Evolutionary conservation across 2,329 filamentous ascomycete species (phyloP).

Genomic region (Xylaria sp.): DNA sequence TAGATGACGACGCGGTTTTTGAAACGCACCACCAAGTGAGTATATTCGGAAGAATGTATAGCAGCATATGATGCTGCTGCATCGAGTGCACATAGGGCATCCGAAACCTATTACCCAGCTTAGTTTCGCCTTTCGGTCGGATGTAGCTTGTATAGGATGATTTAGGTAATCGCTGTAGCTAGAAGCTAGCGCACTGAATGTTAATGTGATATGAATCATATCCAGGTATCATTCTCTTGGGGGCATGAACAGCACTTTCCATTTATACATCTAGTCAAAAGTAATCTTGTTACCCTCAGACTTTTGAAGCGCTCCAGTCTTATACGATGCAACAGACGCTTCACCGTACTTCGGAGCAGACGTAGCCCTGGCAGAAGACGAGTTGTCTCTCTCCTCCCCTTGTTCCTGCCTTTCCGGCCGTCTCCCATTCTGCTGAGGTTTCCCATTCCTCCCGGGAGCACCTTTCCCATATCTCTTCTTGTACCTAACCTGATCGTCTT

Average conservation of each 20-base stretch:
- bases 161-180: too few relatives aligned
- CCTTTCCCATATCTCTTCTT: conserved; percentile 93
- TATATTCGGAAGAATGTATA: too few relatives aligned
- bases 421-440: conserved; percentile 52
- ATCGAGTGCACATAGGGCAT: too few relatives aligned
- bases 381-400: conserved; percentile 6
- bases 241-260: not conserved
- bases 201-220: not conserved
- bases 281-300: conserved; percentile 36
- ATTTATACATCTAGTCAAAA: conserved; percentile 27
- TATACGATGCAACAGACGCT: conserved; percentile 31
- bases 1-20: too few relatives aligned
- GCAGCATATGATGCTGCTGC: too few relatives aligned
- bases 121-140: too few relatives aligned
- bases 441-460: conserved; percentile 60
- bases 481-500: conserved; percentile 88
- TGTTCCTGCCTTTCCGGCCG: conserved; percentile 21
- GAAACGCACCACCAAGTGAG: too few relatives aligned
- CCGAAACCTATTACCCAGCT: too few relatives aligned
- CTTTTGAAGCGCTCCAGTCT: conserved; percentile 36
- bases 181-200: too few relatives aligned
- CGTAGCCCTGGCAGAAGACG: conserved; percentile 13
- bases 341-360: conserved; percentile 32
- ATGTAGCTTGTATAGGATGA: too few relatives aligned
- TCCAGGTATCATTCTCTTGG: too few relatives aligned